These are phyloP conservation scores for Cubamyces lactineus DNA, from an alignment of 768 basidiomycete genomes.

Conservation along the genomic window DNA sequence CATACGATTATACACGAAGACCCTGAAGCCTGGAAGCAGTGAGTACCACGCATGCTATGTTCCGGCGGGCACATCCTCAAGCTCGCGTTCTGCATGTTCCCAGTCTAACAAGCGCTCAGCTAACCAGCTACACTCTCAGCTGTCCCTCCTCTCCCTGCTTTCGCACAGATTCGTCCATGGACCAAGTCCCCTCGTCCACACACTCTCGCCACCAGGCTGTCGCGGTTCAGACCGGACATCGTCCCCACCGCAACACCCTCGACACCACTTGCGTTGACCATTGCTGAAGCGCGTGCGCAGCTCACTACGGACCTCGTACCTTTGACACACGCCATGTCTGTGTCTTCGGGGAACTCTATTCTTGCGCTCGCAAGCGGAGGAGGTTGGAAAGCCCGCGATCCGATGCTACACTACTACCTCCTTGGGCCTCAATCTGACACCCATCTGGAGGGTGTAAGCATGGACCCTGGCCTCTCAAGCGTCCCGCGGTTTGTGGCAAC, in stretches of 20 bases:
- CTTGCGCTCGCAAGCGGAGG: conserved; percentile 32
- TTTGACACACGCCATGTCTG: conserved; percentile 11
- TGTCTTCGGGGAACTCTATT: conserved; percentile 32
- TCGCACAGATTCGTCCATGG: conserved; percentile 29
- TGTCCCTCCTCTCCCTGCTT: conserved; percentile 12
- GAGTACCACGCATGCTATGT: background rate
- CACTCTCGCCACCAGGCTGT: conserved; percentile 36
- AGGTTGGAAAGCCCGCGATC: conserved; percentile 42
- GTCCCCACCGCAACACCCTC: conserved; percentile 22
- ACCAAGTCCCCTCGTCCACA: conserved; percentile 32
- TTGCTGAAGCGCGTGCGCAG: conserved; percentile 44
- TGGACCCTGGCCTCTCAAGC: conserved; percentile 31
- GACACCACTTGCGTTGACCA: conserved; percentile 32
- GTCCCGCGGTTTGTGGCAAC: conserved; percentile 30
- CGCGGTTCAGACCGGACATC: conserved; percentile 39
- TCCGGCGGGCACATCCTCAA: conserved; percentile 7
- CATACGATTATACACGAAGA: conserved; percentile 11
- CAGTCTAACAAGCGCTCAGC: background rate
- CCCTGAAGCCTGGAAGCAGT: conserved; percentile 18
- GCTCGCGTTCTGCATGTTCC: background rate
- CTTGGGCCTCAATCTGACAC: conserved; percentile 26
- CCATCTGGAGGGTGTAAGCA: conserved; percentile 16
- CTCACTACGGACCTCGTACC: conserved; percentile 29
- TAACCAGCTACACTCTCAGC: conserved; percentile 2
- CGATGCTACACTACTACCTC: conserved; percentile 34